Base-by-base conservation (phyloP, 2,329 filamentous ascomycete genomes). In the Aspergillus caelatus region DNA sequence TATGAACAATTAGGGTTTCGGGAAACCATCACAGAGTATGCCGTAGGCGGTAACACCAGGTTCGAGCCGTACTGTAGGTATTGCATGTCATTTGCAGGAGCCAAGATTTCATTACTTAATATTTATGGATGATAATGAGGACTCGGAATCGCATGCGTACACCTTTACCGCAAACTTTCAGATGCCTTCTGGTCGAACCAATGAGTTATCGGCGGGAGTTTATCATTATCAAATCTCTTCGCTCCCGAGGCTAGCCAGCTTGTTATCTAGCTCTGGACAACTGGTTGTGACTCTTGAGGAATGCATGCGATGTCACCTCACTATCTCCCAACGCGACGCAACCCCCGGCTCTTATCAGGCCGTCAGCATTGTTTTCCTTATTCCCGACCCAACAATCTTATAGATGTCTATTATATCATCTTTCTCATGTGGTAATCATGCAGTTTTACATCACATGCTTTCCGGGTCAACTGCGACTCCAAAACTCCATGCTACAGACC, bases 401-500 rank as follows among this genome's bases (percentile, higher is more conserved):
- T 34, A n/a, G 28, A 26, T 54, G 19, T 55, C 12, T 23, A 23
- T 52, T 11, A n/a, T 32, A 52, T 52, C 28, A 39, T 55, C 34
- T 55, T 19, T n/a, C 32, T 21, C 9, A 55, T 39, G 52, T n/a
- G 28, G 30, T 54, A 32, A 54, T 54, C 30, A 12, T 16, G 32
- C 32, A 23, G 19, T 45, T 34, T 57, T 41, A 57, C 21, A 26
- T 58, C 28, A 28, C n/a, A n/a, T 58, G 39, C 46, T 8, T 50
- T 28, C 34, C 45, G 36, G 36, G 41, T 46, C 36, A 64, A 69
- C 69, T 68, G 64, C 67, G 65, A 52, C 52, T 39, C 52, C 52
- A 7, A 58, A 75, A 75, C 73, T 68, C 73, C 73, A 69, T 70
- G 70, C 72, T 73, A 63, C 36, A 61, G 48, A 36, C 53, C 34